phyloP scores from a whole-genome alignment of 257 asterid genomes.

The Penstemon barbatus region DNA sequence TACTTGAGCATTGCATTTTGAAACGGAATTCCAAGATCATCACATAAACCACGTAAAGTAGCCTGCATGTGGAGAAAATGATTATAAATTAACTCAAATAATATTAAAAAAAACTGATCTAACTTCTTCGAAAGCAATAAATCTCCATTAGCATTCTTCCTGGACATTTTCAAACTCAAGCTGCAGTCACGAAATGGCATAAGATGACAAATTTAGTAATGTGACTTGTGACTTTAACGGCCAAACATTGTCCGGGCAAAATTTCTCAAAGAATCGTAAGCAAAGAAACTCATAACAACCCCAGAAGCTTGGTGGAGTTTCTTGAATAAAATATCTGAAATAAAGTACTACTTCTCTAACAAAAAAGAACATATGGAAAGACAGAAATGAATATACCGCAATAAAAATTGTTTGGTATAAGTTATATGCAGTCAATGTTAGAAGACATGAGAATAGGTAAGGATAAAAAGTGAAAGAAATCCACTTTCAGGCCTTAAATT shows the following conservation, averaged over 20 bases:
- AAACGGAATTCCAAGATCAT: constrained; percentile 76
- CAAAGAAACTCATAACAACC: background rate
- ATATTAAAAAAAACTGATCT: constrained; percentile 1
- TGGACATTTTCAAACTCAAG: no score
- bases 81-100: constrained; percentile 16
- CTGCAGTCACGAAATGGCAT: no score
- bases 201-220: no score
- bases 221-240: no score
- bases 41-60: constrained; percentile 71
- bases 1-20: constrained; percentile 88
- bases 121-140: constrained; percentile 8
- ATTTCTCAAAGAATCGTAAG: background rate
- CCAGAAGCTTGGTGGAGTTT: background rate
- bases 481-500: no score
- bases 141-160: background rate
- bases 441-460: no score
- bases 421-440: no score
- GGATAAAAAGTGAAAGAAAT: no score
- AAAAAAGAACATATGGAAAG: background rate
- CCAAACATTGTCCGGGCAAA: no score
- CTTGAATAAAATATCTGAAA: no score
- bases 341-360: no score
- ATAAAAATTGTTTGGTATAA: no score
- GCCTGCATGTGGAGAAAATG: constrained; percentile 43
- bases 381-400: background rate